These are phyloP conservation scores for Gaultheria prostrata DNA, from an alignment of 148 eudicot genomes.

Conservation along the genomic window DNA sequence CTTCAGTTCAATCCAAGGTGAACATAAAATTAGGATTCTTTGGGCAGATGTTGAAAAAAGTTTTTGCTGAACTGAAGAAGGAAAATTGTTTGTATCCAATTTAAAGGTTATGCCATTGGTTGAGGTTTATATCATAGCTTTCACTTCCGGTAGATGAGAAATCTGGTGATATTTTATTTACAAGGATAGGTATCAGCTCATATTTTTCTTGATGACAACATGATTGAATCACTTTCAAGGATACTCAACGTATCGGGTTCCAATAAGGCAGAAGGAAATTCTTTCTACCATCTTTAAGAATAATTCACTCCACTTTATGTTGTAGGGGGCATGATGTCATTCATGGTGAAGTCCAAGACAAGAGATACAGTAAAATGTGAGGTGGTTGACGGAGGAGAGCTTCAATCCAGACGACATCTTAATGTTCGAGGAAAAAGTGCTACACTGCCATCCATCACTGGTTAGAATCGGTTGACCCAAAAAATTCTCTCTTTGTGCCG, in stretches of 20 bases:
- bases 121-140: neutral
- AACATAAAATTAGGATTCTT: neutral
- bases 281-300: neutral
- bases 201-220: neutral
- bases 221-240: slow-evolving; percentile 2
- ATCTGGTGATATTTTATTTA: neutral
- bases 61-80: neutral
- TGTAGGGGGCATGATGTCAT: slow-evolving; percentile 99
- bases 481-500: neutral
- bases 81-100: neutral
- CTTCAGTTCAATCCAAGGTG: neutral
- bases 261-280: neutral
- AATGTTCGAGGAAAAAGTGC: slow-evolving; percentile 99
- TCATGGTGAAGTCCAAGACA: slow-evolving; percentile 90
- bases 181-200: neutral
- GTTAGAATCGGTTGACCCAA: slow-evolving; percentile 29
- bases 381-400: slow-evolving; percentile 98
- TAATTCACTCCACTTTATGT: neutral
- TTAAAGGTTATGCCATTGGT: neutral
- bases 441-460: slow-evolving; percentile 94
- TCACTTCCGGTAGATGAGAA: neutral
- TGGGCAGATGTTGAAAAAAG: neutral
- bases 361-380: slow-evolving; percentile 88
- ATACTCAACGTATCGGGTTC: neutral
- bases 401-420: slow-evolving; percentile 90